These are phyloP conservation scores for Mycogone perniciosa DNA, from an alignment of 2,329 filamentous ascomycete species.

Conservation along the genomic window DNA sequence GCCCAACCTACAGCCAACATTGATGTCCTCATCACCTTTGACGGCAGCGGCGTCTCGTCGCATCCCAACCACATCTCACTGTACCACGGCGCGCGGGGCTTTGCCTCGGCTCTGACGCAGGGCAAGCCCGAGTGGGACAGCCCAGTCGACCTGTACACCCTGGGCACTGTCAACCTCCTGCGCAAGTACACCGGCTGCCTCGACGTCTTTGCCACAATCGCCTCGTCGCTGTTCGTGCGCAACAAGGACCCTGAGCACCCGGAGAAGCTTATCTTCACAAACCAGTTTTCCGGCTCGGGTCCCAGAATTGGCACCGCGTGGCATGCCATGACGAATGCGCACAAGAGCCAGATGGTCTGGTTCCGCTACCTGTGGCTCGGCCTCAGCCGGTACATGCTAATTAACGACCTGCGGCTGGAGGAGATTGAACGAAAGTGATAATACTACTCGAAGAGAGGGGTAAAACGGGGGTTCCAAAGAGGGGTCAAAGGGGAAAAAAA, in stretches of 20 bases:
- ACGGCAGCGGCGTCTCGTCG: conserved; percentile 70
- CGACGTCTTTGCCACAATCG: conserved; percentile 67
- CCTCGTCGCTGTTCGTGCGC: conserved; percentile 42
- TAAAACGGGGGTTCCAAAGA: not conserved
- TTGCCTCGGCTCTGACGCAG: conserved; percentile 60
- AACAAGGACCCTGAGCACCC: conserved; percentile 38
- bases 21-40: conserved; percentile 86
- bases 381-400: conserved; percentile 86
- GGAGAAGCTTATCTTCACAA: conserved; percentile 63
- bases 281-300: conserved; percentile 53
- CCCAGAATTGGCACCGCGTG: conserved; percentile 54
- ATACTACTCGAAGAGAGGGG: not conserved
- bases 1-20: conserved; percentile 48
- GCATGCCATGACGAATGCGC: conserved; percentile 81
- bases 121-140: conserved; percentile 58
- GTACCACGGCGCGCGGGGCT: conserved; percentile 71
- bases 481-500: too few relatives aligned
- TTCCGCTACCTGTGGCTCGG: conserved; percentile 95
- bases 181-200: conserved; percentile 79
- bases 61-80: conserved; percentile 94
- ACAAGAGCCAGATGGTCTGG: conserved; percentile 97
- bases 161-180: conserved; percentile 63
- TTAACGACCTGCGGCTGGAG: conserved; percentile 73
- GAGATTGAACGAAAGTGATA: conserved; percentile 16
- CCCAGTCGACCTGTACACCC: conserved; percentile 79